Percentiles rank a stretch among this genome's conserved stretches.
Evolutionary conservation across 2,329 filamentous ascomycete genomes (phyloP).

Genomic region (Ophiostoma sp.): DNA sequence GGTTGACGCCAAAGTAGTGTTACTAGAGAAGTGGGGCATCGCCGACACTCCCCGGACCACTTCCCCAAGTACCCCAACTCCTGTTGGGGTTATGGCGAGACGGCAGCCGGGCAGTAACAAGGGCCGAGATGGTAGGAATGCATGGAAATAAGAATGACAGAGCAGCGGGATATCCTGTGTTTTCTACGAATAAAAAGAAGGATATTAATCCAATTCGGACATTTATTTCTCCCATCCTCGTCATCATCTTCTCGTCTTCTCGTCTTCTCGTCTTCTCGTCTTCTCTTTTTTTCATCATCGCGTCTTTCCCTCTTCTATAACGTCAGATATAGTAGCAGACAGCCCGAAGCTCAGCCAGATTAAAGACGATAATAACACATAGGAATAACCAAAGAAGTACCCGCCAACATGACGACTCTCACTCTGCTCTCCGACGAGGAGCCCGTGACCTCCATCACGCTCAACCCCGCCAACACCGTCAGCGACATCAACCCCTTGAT

Average conservation of each 20-base stretch:
- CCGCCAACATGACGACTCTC: neutral
- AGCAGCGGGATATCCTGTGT: too few species aligned
- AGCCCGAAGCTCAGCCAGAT: too few species aligned
- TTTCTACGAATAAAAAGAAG: neutral
- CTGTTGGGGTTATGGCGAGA: neutral
- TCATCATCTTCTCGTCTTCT: neutral
- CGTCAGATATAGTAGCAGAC: too few species aligned
- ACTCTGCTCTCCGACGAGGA: conserved; percentile 9
- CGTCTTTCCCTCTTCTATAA: too few species aligned
- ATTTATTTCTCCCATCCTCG: neutral
- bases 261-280: neutral
- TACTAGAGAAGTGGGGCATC: neutral
- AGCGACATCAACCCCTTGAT: conserved; percentile 69
- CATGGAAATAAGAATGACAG: too few species aligned
- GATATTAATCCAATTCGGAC: neutral
- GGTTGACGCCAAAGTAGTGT: too few species aligned
- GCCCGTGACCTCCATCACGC: neutral
- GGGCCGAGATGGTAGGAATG: neutral
- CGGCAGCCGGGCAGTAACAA: neutral
- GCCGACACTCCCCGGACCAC: conserved; percentile 12
- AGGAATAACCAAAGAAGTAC: neutral
- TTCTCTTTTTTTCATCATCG: neutral
- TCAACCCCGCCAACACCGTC: conserved; percentile 5
- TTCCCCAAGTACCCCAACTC: neutral
- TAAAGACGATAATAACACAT: too few species aligned